A percentile compares a stretch with the other conserved stretches of the same genome.
Conservation (phyloP, 2,329 filamentous ascomycete species). For the Aureobasidium sp. region DNA sequence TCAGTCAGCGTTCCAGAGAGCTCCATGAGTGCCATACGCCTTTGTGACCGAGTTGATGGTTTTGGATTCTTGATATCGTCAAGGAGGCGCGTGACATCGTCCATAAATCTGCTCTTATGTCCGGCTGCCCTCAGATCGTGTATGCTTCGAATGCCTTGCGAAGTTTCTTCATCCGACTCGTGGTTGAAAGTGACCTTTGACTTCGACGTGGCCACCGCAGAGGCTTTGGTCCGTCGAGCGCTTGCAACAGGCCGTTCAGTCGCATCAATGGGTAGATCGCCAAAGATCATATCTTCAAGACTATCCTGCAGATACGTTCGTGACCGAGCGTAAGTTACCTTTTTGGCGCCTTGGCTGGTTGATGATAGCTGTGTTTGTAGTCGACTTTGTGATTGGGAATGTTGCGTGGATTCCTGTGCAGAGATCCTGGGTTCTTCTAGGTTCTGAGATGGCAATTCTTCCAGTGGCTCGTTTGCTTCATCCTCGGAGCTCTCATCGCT, state of each 20-base stretch:
- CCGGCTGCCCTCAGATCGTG: slow-evolving; percentile 54
- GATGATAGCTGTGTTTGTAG: neutral
- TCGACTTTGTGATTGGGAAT: neutral
- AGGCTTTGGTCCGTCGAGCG: slow-evolving; percentile 12
- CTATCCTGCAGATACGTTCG: slow-evolving; percentile 50
- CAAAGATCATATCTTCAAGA: slow-evolving; percentile 29
- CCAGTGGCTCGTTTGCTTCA: neutral
- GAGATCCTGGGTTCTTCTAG: neutral
- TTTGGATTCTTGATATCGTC: slow-evolving; percentile 48
- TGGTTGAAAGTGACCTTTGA: slow-evolving; percentile 31
- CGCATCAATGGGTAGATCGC: slow-evolving; percentile 23
- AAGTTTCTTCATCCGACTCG: slow-evolving; percentile 36
- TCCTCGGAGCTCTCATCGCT: slow-evolving; percentile 17
- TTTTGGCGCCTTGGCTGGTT: slow-evolving; percentile 24
- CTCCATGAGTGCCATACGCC: slow-evolving; percentile 47
- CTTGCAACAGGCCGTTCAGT: slow-evolving; percentile 15
- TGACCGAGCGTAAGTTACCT: slow-evolving; percentile 50
- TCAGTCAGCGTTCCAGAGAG: slow-evolving; percentile 47
- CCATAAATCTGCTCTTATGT: slow-evolving; percentile 46
- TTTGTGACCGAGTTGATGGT: slow-evolving; percentile 35
- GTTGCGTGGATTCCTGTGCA: neutral
- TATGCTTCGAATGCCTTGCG: slow-evolving; percentile 44
- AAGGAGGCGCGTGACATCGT: slow-evolving; percentile 47
- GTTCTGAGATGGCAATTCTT: neutral
- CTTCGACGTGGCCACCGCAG: slow-evolving; percentile 17